Evolutionary conservation across 768 basidiomycete genomes (phyloP).

Genomic region (Rhodotorula taiwanensis): DNA sequence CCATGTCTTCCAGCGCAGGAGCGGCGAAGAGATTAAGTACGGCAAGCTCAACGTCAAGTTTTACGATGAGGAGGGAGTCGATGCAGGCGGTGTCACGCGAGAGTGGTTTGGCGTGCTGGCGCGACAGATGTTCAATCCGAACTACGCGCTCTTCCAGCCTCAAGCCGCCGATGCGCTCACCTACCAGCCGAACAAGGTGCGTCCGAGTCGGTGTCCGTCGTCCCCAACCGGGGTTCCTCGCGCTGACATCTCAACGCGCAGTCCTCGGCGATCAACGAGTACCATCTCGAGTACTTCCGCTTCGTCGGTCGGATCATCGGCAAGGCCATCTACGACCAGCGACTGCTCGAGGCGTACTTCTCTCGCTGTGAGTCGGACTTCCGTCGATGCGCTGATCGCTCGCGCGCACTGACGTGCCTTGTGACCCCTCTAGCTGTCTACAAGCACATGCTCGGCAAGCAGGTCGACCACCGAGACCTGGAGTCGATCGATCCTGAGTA

Average conservation of each 20-base stretch:
- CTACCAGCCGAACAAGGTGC: conserved; percentile 66
- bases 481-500: conserved; percentile 98
- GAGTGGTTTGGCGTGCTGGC: conserved; percentile 99
- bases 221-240: no score
- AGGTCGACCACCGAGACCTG: conserved; percentile 89
- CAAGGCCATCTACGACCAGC: conserved; percentile 93
- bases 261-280: conserved; percentile 86
- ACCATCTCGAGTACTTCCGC: conserved; percentile 95
- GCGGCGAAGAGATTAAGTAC: conserved; percentile 92
- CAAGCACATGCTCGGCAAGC: conserved; percentile 86
- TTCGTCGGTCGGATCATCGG: conserved; percentile 97
- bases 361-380: conserved; percentile 52
- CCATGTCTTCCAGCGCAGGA: conserved; percentile 78
- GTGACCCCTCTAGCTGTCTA: conserved; percentile 60
- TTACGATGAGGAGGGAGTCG: conserved; percentile 94
- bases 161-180: conserved; percentile 90
- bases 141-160: conserved; percentile 96
- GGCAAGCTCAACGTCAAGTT: conserved; percentile 91
- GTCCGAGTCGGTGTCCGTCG: conserved; percentile 16
- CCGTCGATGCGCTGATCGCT: not conserved
- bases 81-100: conserved; percentile 89
- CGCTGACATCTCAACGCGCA: conserved; percentile 53
- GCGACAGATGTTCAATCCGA: conserved; percentile 97
- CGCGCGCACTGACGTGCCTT: not conserved
- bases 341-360: conserved; percentile 95